Base-by-base conservation (phyloP, 208 protist species). In the Sergeia podlipaevii region DNA sequence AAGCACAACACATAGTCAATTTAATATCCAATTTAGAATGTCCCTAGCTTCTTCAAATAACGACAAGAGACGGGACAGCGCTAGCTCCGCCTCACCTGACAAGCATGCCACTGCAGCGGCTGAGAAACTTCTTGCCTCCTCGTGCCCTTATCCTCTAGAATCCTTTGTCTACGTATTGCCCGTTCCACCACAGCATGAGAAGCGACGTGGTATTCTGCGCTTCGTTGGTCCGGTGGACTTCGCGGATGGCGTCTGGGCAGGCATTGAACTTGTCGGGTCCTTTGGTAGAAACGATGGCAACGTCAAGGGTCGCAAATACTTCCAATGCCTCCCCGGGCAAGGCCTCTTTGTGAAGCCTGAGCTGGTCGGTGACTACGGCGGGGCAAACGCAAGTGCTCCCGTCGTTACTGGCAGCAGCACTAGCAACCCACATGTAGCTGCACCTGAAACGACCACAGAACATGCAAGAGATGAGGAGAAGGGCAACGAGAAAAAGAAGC, bases 261-360 rank as follows among this genome's bases (percentile, higher is more conserved):
- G 80, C 0, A 60, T 89, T 4, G 80, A 89, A 42, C 65, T 84
- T 10, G 63, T 89, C 32, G 73, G 68, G 26, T 48, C 50, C 45
- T 41, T 53, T 3, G 76, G 76, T 13, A 60, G 61, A 21, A 81
- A 89, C 41, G 56, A 84, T 56, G 75, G 76, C 7, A 64, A 44
- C n/a, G 76, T 80, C 24, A 66, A 65, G 34, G 75, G 69, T 0
- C 34, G 60, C 13, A 37, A 39, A 37, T 84, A 89, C 62, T 89
- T 84, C 45, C 24, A 41, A 10, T 83, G 76, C 33, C 42, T 68
- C 32, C 65, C 76, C 0, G 69, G 70, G 0, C 76, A 78, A 48
- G 80, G 76, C 13, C 45, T 84, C 42, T 84, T 84, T 67, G 80
- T 84, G 36, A 63, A 73, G 8, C 75, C 73, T 0, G 69, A 81